A percentile compares a stretch with the other conserved stretches of the same genome.
phyloP scores from a whole-genome alignment of 2,329 filamentous ascomycete genomes.

The Ophiocordyceps sinensis region DNA sequence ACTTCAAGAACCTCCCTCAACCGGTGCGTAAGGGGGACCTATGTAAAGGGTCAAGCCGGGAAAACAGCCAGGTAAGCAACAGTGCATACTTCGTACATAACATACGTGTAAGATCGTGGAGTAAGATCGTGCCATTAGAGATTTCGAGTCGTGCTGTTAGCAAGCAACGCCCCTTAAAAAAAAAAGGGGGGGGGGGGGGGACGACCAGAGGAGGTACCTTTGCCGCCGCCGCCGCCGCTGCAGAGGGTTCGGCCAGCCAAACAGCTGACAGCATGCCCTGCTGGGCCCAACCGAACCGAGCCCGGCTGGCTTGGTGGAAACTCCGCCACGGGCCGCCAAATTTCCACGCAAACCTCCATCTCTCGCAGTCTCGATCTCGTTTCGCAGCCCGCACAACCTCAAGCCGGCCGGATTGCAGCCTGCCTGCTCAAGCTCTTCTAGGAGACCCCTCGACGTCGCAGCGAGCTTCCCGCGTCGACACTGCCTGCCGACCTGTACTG shows the following conservation, averaged over 20 bases:
- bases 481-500: slow-evolving; percentile 2
- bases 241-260: background rate
- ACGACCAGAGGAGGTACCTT: too few relatives aligned
- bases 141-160: too few relatives aligned
- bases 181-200: too few relatives aligned
- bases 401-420: slow-evolving; percentile 23
- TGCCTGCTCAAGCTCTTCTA: slow-evolving; percentile 6
- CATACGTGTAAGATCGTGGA: too few relatives aligned
- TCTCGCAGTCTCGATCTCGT: background rate
- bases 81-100: too few relatives aligned
- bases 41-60: too few relatives aligned
- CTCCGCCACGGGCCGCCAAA: slow-evolving; percentile 5
- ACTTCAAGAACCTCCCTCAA: too few relatives aligned
- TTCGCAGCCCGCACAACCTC: background rate
- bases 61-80: too few relatives aligned
- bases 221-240: background rate
- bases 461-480: slow-evolving; percentile 5
- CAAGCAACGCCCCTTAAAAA: too few relatives aligned
- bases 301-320: slow-evolving; percentile 2
- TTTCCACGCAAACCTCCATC: slow-evolving; percentile 5
- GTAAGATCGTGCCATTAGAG: too few relatives aligned
- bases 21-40: too few relatives aligned
- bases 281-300: background rate
- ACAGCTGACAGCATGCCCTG: background rate
- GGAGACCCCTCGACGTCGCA: slow-evolving; percentile 2